Evolutionary conservation across 805 yeast species (phyloP), one percentile per base, ranked within the genome.

Genomic region (Schwanniomyces polymorphus): DNA sequence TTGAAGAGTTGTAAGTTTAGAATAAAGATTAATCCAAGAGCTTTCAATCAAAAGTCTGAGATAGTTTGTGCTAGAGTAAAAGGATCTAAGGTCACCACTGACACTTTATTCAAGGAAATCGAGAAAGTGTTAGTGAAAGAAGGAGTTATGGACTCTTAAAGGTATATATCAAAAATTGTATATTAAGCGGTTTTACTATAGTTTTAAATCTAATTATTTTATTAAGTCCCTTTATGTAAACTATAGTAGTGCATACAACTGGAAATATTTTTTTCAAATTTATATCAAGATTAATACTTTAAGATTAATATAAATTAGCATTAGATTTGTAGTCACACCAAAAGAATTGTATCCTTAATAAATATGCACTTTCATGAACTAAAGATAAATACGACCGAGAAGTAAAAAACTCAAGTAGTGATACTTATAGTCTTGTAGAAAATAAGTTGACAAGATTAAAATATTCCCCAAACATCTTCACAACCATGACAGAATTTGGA

Each of bases 401-500:
- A 29, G 27, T 45, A 42, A 33, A 38, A 28, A 23, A 38, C 39
- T 41, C 25, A 23, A 42, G 18, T 29, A 37, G 28, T n/a, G 39
- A 17, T n/a, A 33, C 14, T 14, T 31, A 16, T 14, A 31, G 14
- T 31, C 35, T 25, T 38, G 21, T 7, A 17, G 29, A n/a, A 25
- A 16, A 25, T 21, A 26, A 25, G 12, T 25, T 7, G n/a, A 21
- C 27, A 31, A 25, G 34, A 25, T 50, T 59, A 69, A 62, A 72
- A 67, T 59, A 94, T 91, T 40, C 83, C 85, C 98, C 99, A 94
- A 25, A 96, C 96, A 69, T 94, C 99, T 74, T 94, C 99, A 63
- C 97, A 90, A 42, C 99, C 99, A 63, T 94, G 98, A 68, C 98
- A 92, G 75, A 94, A 91, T 70, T 94, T 94, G 54, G 97, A 88